phyloP scores from a whole-genome alignment of 2,329 filamentous ascomycete genomes.

The Amauroascus niger region DNA sequence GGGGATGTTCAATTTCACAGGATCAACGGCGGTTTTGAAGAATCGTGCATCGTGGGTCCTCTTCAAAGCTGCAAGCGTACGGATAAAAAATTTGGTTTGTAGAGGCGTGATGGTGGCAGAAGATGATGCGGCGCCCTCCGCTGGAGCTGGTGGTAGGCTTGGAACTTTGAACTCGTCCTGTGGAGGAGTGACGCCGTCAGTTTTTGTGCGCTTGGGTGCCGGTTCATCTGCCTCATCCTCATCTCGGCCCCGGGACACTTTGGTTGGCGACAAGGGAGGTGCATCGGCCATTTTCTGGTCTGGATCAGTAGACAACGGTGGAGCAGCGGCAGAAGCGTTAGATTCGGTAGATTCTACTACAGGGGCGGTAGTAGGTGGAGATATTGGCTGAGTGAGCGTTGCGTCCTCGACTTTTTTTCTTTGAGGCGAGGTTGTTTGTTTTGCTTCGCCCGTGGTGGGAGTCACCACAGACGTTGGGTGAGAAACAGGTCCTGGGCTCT shows the following conservation, averaged over 20 bases:
- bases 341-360: constrained; percentile 1
- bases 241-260: constrained; percentile 66
- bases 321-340: background rate
- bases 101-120: constrained; percentile 30
- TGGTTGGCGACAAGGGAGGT: constrained; percentile 40
- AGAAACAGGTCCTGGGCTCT: background rate
- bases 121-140: constrained; percentile 23
- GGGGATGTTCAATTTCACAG: constrained; percentile 64
- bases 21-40: constrained; percentile 70
- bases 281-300: constrained; percentile 50
- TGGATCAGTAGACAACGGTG: constrained; percentile 3
- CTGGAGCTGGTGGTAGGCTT: constrained; percentile 29
- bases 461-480: background rate
- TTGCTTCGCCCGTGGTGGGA: background rate
- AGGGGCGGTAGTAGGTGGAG: constrained; percentile 5
- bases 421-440: background rate
- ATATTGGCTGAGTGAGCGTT: background rate
- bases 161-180: constrained; percentile 39
- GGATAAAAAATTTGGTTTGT: constrained; percentile 36
- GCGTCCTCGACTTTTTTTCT: background rate
- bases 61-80: constrained; percentile 49
- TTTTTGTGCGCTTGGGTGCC: constrained; percentile 70
- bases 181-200: constrained; percentile 46
- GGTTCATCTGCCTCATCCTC: constrained; percentile 57
- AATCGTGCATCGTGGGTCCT: constrained; percentile 71